These are phyloP conservation scores for Hypsizygus marmoreus DNA, from an alignment of 768 basidiomycete species.

Conservation along the genomic window DNA sequence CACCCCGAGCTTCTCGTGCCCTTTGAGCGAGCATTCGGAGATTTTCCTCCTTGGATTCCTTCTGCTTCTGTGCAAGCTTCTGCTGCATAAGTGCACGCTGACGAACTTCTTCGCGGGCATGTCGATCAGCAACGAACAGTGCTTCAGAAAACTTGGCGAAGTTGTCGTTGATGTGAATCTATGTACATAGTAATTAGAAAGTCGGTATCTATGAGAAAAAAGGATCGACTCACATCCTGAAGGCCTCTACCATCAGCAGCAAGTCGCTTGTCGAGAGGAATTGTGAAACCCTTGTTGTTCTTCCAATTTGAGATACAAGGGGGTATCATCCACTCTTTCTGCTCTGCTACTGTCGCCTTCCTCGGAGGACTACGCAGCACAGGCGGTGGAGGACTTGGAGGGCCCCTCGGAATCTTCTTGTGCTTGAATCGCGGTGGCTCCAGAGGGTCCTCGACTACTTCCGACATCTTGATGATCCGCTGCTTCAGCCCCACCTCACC, in stretches of 20 bases:
- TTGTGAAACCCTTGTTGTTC: conserved; percentile 99
- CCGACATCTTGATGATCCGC: conserved; percentile 98
- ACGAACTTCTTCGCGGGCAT: conserved; percentile 96
- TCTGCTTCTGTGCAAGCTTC: conserved; percentile 98
- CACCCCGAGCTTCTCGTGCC: conserved; percentile 91
- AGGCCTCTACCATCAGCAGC: conserved; percentile 98
- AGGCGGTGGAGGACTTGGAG: conserved; percentile 94
- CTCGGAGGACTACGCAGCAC: conserved; percentile 94
- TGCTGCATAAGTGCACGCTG: conserved; percentile 98
- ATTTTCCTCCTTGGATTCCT: conserved; percentile 95
- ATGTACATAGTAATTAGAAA: background rate
- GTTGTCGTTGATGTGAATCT: conserved; percentile 99
- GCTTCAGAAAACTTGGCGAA: conserved; percentile 99
- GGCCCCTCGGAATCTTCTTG: conserved; percentile 97
- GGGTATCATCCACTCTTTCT: conserved; percentile 99
- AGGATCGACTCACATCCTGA: conserved; percentile 91
- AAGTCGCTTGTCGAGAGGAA: conserved; percentile 95
- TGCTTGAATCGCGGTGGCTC: conserved; percentile 98
- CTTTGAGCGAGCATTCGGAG: conserved; percentile 92
- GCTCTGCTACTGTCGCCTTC: conserved; percentile 94
- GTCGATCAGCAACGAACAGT: conserved; percentile 91
- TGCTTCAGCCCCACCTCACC: conserved; percentile 76
- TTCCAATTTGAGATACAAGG: conserved; percentile 99
- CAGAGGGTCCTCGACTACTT: conserved; percentile 95
- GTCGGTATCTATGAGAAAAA: background rate